Evolutionary conservation across 352 stramenopile genomes (phyloP).

Genomic region (Discostella stelligera): DNA sequence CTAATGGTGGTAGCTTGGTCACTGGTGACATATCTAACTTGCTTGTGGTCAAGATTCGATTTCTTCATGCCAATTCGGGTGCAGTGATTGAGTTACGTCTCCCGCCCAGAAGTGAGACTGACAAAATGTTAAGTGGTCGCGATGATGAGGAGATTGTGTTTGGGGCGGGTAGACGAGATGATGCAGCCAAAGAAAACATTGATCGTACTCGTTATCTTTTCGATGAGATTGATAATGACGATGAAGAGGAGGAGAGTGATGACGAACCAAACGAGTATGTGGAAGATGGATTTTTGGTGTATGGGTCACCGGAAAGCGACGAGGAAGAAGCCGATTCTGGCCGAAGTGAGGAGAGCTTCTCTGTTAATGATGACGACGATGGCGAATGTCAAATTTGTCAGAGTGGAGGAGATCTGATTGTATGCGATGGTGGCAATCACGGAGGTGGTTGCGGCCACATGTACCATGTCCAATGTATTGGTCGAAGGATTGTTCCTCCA

Average conservation of each 20-base stretch:
- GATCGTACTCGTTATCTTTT: slow-evolving; percentile 28
- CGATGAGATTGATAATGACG: slow-evolving; percentile 31
- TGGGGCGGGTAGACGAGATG: slow-evolving; percentile 1
- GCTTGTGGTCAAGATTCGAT: slow-evolving; percentile 43
- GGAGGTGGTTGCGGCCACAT: slow-evolving; percentile 50
- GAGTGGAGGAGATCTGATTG: slow-evolving; percentile 62
- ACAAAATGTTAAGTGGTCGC: slow-evolving; percentile 8
- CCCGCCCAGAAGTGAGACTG: slow-evolving; percentile 19
- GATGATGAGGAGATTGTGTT: slow-evolving; percentile 44
- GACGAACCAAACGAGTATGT: slow-evolving; percentile 43
- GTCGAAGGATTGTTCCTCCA: slow-evolving; percentile 30
- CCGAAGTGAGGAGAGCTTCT: slow-evolving; percentile 6
- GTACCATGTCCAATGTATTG: slow-evolving; percentile 62
- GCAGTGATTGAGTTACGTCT: slow-evolving; percentile 49
- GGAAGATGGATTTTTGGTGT: slow-evolving; percentile 52
- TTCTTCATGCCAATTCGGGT: slow-evolving; percentile 53
- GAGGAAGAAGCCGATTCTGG: slow-evolving; percentile 15
- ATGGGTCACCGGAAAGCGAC: slow-evolving; percentile 31
- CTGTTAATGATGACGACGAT: slow-evolving; percentile 39
- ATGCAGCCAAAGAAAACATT: slow-evolving; percentile 7
- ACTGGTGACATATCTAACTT: not conserved
- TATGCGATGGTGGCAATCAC: slow-evolving; percentile 65
- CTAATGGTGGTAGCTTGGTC: slow-evolving; percentile 1
- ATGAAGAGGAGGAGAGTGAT: slow-evolving; percentile 20
- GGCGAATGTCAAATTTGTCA: slow-evolving; percentile 52